These are phyloP conservation scores for Colletotrichum orchidophilum DNA, from an alignment of 2,329 filamentous ascomycete species.

Conservation along the genomic window DNA sequence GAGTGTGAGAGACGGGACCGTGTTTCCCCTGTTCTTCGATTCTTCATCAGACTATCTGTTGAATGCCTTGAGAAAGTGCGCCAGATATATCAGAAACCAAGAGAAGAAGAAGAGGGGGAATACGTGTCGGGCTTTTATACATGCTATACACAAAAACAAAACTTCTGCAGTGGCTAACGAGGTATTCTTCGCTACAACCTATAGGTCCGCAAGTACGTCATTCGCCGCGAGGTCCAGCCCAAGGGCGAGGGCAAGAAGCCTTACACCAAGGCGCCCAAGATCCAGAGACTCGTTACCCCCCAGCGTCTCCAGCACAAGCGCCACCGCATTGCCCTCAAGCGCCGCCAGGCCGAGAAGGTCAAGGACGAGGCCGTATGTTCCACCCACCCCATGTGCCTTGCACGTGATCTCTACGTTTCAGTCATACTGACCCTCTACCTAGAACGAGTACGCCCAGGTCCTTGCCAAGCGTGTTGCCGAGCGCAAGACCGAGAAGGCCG, in stretches of 20 bases:
- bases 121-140: slow-evolving; percentile 25
- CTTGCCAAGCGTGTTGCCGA: slow-evolving; percentile 97
- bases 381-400: neutral
- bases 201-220: slow-evolving; percentile 99
- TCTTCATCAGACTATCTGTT: slow-evolving; percentile 6
- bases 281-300: slow-evolving; percentile 99
- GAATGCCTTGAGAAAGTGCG: slow-evolving; percentile 34
- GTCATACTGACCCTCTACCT: slow-evolving; percentile 46
- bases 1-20: slow-evolving; percentile 64
- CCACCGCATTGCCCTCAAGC: slow-evolving; percentile 97
- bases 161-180: slow-evolving; percentile 44
- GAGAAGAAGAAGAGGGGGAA: neutral
- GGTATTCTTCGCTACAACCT: slow-evolving; percentile 40
- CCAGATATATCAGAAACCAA: neutral
- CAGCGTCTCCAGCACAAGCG: slow-evolving; percentile 99
- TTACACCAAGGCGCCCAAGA: slow-evolving; percentile 99
- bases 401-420: neutral
- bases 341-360: slow-evolving; percentile 93
- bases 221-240: slow-evolving; percentile 96
- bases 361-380: slow-evolving; percentile 97
- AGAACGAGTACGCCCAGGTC: slow-evolving; percentile 98
- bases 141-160: slow-evolving; percentile 16
- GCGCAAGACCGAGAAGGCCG: slow-evolving; percentile 92
- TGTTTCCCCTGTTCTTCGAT: slow-evolving; percentile 23
- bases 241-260: slow-evolving; percentile 97